Percentiles rank a stretch among this genome's conserved stretches.
phyloP scores from a whole-genome alignment of 176 grass and related monocot genomes.

The Sorghum bicolor region Sorghum_bicolor_NCBIv3 NC_012870.2:1523001-1523500 shows the following conservation, averaged over 20 bases:
- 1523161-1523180: slow-evolving; percentile 95
- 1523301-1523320: slow-evolving; percentile 53
- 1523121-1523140: slow-evolving; percentile 62
- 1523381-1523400: slow-evolving; percentile 90
- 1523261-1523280: neutral
- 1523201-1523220: slow-evolving; percentile 45
- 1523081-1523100: slow-evolving; percentile 97
- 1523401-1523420: slow-evolving; percentile 76
- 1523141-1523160: slow-evolving; percentile 68
- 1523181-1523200: slow-evolving; percentile 94
- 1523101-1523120: slow-evolving; percentile 71
- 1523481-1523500: slow-evolving; percentile 85
- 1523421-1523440: slow-evolving; percentile 67
- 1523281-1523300: neutral
- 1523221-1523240: neutral
- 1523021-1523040: slow-evolving; percentile 26
- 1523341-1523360: slow-evolving; percentile 90
- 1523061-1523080: slow-evolving; percentile 91
- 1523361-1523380: slow-evolving; percentile 74
- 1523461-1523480: slow-evolving; percentile 90
- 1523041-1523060: slow-evolving; percentile 71
- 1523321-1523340: slow-evolving; percentile 94
- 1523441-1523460: slow-evolving; percentile 93
- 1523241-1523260: neutral
- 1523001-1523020: slow-evolving; percentile 25